These are phyloP conservation scores for Rhododendron molle DNA, from an alignment of 148 eudicot genomes.

Conservation along the genomic window DNA sequence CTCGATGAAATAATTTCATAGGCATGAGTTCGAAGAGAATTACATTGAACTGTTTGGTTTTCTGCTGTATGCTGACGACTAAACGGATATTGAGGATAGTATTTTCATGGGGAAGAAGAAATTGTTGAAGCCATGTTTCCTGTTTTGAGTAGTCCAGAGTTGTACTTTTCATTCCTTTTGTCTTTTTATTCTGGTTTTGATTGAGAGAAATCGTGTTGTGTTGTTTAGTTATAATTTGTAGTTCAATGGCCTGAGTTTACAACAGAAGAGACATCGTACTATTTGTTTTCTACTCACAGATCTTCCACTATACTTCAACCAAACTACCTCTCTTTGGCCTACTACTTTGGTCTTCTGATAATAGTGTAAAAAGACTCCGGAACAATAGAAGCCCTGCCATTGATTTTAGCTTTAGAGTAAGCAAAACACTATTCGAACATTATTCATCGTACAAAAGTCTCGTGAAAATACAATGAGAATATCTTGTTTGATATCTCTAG, in stretches of 20 bases:
- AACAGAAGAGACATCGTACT: background rate
- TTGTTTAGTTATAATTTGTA: too few relatives aligned
- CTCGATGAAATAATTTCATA: background rate
- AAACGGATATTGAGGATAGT: background rate
- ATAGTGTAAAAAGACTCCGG: too few relatives aligned
- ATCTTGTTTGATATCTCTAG: too few relatives aligned
- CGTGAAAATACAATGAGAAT: too few relatives aligned
- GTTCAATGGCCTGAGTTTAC: too few relatives aligned
- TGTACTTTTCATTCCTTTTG: background rate
- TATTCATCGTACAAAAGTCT: too few relatives aligned
- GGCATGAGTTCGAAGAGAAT: constrained; percentile 1
- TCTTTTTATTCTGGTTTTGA: background rate
- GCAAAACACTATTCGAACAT: too few relatives aligned
- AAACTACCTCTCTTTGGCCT: background rate
- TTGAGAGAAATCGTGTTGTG: background rate
- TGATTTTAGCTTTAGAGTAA: too few relatives aligned
- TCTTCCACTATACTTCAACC: background rate
- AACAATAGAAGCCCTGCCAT: background rate
- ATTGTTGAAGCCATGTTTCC: background rate
- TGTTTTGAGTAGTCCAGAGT: background rate
- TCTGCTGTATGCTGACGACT: background rate
- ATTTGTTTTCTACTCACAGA: background rate
- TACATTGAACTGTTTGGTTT: constrained; percentile 6
- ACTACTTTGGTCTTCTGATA: too few relatives aligned
- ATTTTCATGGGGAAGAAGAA: background rate